Percentiles rank a stretch among this genome's conserved stretches.
These are phyloP conservation scores for Chlamydomonas sp. DNA, from an alignment of 139 green algal species.

Conservation along the genomic window DNA sequence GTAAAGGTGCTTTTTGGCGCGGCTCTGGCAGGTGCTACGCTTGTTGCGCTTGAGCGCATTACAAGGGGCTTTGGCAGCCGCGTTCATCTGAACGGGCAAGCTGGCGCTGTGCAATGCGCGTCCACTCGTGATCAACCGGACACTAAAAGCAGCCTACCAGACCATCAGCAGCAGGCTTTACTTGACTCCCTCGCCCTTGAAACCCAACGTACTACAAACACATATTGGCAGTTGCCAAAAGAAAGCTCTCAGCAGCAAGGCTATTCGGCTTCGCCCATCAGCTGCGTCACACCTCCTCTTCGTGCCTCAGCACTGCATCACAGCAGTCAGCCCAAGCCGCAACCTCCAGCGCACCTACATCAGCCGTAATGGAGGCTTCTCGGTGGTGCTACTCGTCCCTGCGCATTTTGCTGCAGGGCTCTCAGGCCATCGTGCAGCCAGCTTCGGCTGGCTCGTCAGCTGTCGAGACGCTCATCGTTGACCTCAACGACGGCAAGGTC, in stretches of 20 bases:
- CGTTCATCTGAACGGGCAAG: no score
- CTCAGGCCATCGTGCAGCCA: conserved; percentile 6
- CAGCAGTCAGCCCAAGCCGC: no score
- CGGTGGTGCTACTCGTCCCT: conserved; percentile 12
- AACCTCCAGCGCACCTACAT: no score
- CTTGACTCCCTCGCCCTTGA: conserved; percentile 13
- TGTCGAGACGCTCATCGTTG: conserved; percentile 33
- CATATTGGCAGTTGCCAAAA: neutral
- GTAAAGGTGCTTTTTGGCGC: no score
- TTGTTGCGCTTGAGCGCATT: no score
- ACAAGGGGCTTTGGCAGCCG: no score
- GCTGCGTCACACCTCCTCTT: neutral
- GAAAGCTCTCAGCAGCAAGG: neutral
- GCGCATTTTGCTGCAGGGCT: conserved; percentile 21
- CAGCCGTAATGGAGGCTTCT: neutral
- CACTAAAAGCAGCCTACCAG: no score
- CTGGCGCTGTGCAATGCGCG: neutral
- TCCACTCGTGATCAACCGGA: conserved; percentile 19
- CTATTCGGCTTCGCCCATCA: neutral
- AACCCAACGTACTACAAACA: neutral
- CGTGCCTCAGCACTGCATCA: no score
- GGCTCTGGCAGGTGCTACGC: no score
- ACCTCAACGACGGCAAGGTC: conserved; percentile 22
- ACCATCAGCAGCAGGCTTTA: neutral
- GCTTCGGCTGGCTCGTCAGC: neutral